These are phyloP conservation scores for Nymphaea colorata DNA, from an alignment of 164 flowering plant genomes.

Conservation along the genomic window DNA sequence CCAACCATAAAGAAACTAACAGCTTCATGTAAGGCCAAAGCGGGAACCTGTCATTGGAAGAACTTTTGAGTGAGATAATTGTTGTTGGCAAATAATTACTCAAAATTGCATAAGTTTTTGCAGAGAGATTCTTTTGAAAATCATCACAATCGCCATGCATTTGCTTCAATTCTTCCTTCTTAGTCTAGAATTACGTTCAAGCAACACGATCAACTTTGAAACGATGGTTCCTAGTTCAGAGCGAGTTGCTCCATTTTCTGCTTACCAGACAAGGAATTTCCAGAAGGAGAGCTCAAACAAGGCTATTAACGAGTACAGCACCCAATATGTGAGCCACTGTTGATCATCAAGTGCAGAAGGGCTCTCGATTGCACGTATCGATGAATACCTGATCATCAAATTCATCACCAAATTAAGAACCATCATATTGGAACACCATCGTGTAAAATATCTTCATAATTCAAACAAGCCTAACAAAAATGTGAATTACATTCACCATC, in stretches of 20 bases:
- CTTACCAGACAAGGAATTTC: constrained; percentile 62
- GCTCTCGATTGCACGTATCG: constrained; percentile 79
- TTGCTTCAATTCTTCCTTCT: no score
- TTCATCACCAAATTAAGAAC: neutral
- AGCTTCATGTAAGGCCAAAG: constrained; percentile 79
- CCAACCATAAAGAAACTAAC: constrained; percentile 70
- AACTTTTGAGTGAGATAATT: no score
- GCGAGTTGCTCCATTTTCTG: neutral
- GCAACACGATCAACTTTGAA: no score
- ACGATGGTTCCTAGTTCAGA: no score
- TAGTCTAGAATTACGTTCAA: no score
- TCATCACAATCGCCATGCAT: no score
- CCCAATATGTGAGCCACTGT: constrained; percentile 96
- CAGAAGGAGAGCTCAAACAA: constrained; percentile 77
- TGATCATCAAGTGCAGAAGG: constrained; percentile 75
- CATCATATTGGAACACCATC: no score
- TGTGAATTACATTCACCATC: neutral
- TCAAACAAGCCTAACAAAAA: no score
- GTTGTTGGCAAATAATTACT: no score
- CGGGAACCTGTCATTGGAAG: constrained; percentile 40
- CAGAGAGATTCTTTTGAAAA: no score
- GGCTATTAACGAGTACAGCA: constrained; percentile 68
- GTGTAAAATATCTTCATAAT: neutral
- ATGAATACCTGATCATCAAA: constrained; percentile 51
- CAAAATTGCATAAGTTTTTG: no score